A percentile compares a stretch with the other conserved stretches of the same genome.
phyloP scores from a whole-genome alignment of 495 filamentous ascomycete genomes.

The Penicillium canariense region DNA sequence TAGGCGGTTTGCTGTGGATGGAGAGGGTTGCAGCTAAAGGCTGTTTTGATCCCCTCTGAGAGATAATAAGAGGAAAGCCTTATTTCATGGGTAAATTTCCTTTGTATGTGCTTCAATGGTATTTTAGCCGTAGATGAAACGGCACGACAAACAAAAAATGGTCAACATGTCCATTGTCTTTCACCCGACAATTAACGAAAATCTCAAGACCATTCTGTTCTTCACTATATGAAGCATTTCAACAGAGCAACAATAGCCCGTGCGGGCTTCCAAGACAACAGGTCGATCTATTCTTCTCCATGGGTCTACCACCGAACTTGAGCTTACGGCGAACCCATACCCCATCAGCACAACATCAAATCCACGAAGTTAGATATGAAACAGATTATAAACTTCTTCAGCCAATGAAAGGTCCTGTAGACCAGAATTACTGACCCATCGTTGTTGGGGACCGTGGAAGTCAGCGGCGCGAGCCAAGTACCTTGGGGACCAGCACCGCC shows the following conservation, averaged over 20 bases:
- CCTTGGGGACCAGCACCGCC: conserved; percentile 22
- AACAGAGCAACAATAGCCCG: too few species aligned
- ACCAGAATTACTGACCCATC: conserved; percentile 3
- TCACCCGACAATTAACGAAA: too few species aligned
- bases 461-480: conserved; percentile 19
- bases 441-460: conserved; percentile 29
- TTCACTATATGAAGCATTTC: too few species aligned
- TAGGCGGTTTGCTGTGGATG: neutral
- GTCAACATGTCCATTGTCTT: neutral
- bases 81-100: neutral
- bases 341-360: too few species aligned
- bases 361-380: neutral
- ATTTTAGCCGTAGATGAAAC: neutral
- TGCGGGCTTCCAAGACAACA: too few species aligned
- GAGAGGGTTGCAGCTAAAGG: neutral
- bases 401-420: conserved; percentile 8
- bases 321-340: neutral
- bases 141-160: neutral
- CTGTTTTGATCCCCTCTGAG: too few species aligned
- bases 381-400: neutral
- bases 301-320: neutral
- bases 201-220: too few species aligned
- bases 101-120: neutral
- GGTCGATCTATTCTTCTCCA: neutral
- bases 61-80: neutral